Conservation (phyloP, 805 yeast genomes). For the Wickerhamiella musiphila region DNA sequence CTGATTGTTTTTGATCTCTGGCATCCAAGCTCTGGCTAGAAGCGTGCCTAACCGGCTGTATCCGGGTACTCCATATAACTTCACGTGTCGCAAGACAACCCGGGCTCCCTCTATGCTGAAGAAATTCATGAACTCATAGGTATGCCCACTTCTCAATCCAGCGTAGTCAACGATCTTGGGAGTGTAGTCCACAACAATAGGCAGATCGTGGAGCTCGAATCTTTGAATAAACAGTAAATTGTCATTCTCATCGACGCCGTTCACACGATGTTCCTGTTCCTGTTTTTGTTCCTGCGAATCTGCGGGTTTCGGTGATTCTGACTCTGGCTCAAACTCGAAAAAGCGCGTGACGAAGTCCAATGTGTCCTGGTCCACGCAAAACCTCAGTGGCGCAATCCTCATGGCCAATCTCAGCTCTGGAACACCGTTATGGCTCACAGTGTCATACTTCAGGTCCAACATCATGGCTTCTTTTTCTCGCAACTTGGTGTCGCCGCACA, state of each 20-base stretch:
- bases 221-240: constrained; percentile 38
- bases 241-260: constrained; percentile 9
- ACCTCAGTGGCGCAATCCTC: constrained; percentile 48
- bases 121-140: constrained; percentile 74
- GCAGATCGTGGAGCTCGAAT: constrained; percentile 32
- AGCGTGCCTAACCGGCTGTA: constrained; percentile 38
- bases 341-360: constrained; percentile 68
- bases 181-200: constrained; percentile 67
- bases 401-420: constrained; percentile 5
- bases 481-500: constrained; percentile 18
- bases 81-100: constrained; percentile 41
- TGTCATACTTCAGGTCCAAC: not conserved
- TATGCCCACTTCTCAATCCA: constrained; percentile 72
- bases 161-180: constrained; percentile 78
- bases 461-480: constrained; percentile 1
- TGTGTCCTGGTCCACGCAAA: constrained; percentile 88
- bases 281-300: too few relatives aligned
- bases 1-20: constrained; percentile 72
- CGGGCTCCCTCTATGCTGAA: constrained; percentile 78
- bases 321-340: constrained; percentile 55
- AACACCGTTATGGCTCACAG: constrained; percentile 1
- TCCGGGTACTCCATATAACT: constrained; percentile 64
- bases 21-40: constrained; percentile 66
- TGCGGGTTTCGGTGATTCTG: constrained; percentile 5
- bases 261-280: constrained; percentile 1